Percentiles rank a stretch among this genome's conserved stretches.
phyloP scores from a whole-genome alignment of 495 filamentous ascomycete genomes.

The Cudoniella acicularis region DNA sequence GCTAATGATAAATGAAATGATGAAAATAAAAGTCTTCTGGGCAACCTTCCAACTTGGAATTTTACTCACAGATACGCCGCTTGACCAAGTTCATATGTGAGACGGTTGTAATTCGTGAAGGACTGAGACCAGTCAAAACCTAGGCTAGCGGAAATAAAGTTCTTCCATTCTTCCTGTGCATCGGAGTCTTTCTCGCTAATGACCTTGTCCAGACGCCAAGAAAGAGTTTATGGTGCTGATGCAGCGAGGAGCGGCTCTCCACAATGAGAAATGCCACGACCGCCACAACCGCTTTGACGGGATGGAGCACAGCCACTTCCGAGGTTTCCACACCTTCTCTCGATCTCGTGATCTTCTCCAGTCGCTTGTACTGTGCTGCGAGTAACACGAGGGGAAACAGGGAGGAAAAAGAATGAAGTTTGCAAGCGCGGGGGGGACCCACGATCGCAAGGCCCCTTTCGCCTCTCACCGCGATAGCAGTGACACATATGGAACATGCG shows the following conservation, averaged over 20 bases:
- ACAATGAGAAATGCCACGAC: too few species aligned
- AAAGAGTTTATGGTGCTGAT: too few species aligned
- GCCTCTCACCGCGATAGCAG: not conserved
- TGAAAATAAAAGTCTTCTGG: conserved; percentile 21
- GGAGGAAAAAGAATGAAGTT: not conserved
- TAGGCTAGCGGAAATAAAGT: too few species aligned
- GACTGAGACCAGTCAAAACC: too few species aligned
- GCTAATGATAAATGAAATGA: conserved; percentile 15
- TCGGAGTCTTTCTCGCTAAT: not conserved
- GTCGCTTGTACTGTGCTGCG: too few species aligned
- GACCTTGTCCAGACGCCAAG: too few species aligned
- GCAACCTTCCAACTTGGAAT: not conserved
- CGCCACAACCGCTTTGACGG: not conserved
- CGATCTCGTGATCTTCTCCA: not conserved
- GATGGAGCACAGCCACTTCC: not conserved
- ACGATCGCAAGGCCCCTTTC: not conserved
- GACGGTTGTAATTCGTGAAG: too few species aligned
- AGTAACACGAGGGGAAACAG: not conserved
- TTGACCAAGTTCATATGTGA: too few species aligned
- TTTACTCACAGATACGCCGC: too few species aligned
- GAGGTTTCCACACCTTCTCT: too few species aligned
- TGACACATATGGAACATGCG: conserved; percentile 11
- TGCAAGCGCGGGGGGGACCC: not conserved
- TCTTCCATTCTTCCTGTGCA: not conserved
- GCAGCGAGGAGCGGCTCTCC: too few species aligned